Evolutionary conservation across 768 basidiomycete genomes (phyloP).

Genomic region (Boletus rufocinnamomeus): DNA sequence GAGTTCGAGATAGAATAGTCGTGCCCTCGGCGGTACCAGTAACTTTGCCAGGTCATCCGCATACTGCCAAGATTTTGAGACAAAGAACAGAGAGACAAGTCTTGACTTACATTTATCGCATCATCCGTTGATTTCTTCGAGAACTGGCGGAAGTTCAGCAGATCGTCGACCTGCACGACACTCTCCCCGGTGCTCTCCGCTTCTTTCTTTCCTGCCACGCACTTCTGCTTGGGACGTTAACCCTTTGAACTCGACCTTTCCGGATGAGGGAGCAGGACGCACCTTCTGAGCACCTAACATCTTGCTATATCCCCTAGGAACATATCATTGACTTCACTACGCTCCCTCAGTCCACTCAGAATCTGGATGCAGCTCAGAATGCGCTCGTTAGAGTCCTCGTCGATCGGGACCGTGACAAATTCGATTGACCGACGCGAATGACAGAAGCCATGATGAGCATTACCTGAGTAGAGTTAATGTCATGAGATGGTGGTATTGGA

Average conservation of each 20-base stretch:
- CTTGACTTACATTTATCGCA: constrained; percentile 60
- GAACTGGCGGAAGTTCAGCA: constrained; percentile 91
- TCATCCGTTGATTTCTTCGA: constrained; percentile 88
- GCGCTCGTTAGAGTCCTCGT: constrained; percentile 96
- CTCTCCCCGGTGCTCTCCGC: constrained; percentile 65
- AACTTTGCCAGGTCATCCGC: constrained; percentile 84
- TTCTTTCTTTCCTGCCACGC: constrained; percentile 87
- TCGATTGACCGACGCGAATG: constrained; percentile 96
- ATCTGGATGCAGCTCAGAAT: constrained; percentile 96
- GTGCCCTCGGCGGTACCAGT: constrained; percentile 79
- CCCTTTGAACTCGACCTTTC: not conserved
- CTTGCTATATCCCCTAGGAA: constrained; percentile 88
- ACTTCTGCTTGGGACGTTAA: constrained; percentile 54
- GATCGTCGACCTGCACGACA: constrained; percentile 90
- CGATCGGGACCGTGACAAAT: constrained; percentile 94
- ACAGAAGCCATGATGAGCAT: constrained; percentile 93
- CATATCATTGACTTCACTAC: constrained; percentile 60
- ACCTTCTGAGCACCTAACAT: constrained; percentile 96
- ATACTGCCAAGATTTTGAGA: constrained; percentile 51
- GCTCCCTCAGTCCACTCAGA: constrained; percentile 72
- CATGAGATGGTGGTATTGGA: not conserved
- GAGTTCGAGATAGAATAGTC: constrained; percentile 96
- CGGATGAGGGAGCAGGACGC: constrained; percentile 14
- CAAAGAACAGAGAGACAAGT: not conserved
- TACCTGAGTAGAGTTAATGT: constrained; percentile 28